A percentile compares a stretch with the other conserved stretches of the same genome.
Conservation (phyloP, 1,284 basidiomycete species). For the Naganishia cerealis region DNA sequence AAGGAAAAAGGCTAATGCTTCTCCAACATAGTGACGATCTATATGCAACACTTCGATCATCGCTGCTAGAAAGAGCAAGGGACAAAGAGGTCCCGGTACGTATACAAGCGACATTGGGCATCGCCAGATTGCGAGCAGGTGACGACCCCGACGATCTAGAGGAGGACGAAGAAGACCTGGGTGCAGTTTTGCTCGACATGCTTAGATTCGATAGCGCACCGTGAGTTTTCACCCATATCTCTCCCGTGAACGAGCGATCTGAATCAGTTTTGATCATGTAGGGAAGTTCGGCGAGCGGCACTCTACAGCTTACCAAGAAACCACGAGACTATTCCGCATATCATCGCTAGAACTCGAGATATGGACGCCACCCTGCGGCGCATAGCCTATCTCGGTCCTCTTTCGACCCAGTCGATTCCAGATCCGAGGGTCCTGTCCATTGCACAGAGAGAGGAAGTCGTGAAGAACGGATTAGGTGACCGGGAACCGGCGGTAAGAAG, state of each 20-base stretch:
- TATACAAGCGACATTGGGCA: constrained; percentile 78
- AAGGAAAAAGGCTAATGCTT: not conserved
- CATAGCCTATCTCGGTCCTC: constrained; percentile 71
- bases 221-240: constrained; percentile 58
- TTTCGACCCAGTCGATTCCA: constrained; percentile 59
- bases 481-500: constrained; percentile 77
- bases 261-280: constrained; percentile 45
- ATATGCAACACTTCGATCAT: constrained; percentile 67
- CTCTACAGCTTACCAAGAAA: constrained; percentile 75
- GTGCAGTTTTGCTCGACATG: constrained; percentile 70
- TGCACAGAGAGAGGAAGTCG: constrained; percentile 72
- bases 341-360: constrained; percentile 82
- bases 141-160: constrained; percentile 69
- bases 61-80: constrained; percentile 72
- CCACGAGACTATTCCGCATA: constrained; percentile 62
- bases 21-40: constrained; percentile 69
- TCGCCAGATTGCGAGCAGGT: constrained; percentile 77
- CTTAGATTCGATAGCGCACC: constrained; percentile 74
- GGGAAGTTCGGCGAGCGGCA: constrained; percentile 85
- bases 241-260: not conserved
- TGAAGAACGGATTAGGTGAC: constrained; percentile 82
- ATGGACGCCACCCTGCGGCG: constrained; percentile 78
- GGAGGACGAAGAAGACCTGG: constrained; percentile 61
- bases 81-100: constrained; percentile 86
- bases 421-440: constrained; percentile 71